phyloP scores from a whole-genome alignment of 176 grass and related monocot genomes.

The Zea luxurians region DNA sequence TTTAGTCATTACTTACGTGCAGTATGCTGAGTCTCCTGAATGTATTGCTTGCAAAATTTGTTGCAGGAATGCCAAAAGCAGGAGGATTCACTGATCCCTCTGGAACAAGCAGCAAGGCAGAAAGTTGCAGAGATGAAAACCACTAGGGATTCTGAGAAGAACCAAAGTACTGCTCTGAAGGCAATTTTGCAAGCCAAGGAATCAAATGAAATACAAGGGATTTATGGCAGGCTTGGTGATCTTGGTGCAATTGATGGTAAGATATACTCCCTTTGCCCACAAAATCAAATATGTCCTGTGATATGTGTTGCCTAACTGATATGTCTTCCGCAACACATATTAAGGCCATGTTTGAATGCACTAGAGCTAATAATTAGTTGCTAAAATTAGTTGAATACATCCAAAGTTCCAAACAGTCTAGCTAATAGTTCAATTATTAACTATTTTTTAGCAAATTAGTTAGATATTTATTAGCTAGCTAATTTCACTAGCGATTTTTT shows the following conservation, averaged over 20 bases:
- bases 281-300: slow-evolving; percentile 8
- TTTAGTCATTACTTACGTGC: not conserved
- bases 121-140: slow-evolving; percentile 75
- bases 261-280: slow-evolving; percentile 19
- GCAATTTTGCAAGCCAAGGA: slow-evolving; percentile 93
- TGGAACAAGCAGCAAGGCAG: slow-evolving; percentile 81
- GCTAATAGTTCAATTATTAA: too few relatives aligned
- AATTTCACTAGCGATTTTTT: too few relatives aligned
- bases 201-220: slow-evolving; percentile 90
- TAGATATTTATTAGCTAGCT: too few relatives aligned
- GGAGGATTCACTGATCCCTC: slow-evolving; percentile 72
- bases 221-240: slow-evolving; percentile 89
- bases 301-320: not conserved
- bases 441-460: too few relatives aligned
- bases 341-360: too few relatives aligned
- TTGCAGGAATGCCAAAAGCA: slow-evolving; percentile 72
- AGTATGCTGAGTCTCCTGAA: slow-evolving; percentile 11
- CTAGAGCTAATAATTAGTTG: too few relatives aligned
- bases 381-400: too few relatives aligned
- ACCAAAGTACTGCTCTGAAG: slow-evolving; percentile 68
- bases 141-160: slow-evolving; percentile 78
- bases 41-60: slow-evolving; percentile 27
- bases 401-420: too few relatives aligned
- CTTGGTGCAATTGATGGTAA: slow-evolving; percentile 93
- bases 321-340: not conserved